A percentile compares a stretch with the other conserved stretches of the same genome.
Conservation (phyloP, 2,329 filamentous ascomycete genomes). For the Neopestalotiopsis rosae region DNA sequence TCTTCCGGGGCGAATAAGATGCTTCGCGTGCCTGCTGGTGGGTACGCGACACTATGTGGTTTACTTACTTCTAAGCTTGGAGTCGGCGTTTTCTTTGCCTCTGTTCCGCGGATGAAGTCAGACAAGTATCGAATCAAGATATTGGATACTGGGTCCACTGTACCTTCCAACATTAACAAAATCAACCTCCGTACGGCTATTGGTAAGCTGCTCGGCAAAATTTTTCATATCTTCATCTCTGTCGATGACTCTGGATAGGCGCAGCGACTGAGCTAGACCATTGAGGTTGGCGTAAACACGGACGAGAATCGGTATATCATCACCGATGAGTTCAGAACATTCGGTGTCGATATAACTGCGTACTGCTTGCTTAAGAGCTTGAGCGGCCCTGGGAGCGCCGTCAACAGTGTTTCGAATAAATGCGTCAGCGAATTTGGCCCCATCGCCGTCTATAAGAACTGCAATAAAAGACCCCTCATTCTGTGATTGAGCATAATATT, state of each 20-base stretch:
- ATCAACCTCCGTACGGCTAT: conserved; percentile 39
- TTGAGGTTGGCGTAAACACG: conserved; percentile 41
- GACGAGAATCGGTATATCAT: conserved; percentile 37
- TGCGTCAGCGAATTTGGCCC: conserved; percentile 40
- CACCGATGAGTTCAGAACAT: conserved; percentile 26
- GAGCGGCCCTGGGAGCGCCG: conserved; percentile 36
- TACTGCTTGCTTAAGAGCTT: conserved; percentile 38
- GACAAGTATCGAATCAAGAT: not conserved
- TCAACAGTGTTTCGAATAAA: conserved; percentile 33
- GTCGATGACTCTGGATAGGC: conserved; percentile 37
- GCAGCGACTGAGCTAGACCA: conserved; percentile 38
- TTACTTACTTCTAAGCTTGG: conserved; percentile 16
- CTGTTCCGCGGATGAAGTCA: conserved; percentile 21
- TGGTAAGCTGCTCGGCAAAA: conserved; percentile 40
- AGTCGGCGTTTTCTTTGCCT: conserved; percentile 40
- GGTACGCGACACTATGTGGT: no score
- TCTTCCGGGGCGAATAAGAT: not conserved
- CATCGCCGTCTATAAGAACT: conserved; percentile 41
- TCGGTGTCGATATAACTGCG: conserved; percentile 32
- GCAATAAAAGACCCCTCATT: conserved; percentile 37
- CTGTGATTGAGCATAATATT: conserved; percentile 20
- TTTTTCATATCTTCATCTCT: conserved; percentile 36
- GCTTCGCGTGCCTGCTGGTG: not conserved
- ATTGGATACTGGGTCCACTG: not conserved
- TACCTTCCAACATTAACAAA: conserved; percentile 38